phyloP scores from a whole-genome alignment of 768 basidiomycete species.

The Hebeloma cylindrosporum region DNA sequence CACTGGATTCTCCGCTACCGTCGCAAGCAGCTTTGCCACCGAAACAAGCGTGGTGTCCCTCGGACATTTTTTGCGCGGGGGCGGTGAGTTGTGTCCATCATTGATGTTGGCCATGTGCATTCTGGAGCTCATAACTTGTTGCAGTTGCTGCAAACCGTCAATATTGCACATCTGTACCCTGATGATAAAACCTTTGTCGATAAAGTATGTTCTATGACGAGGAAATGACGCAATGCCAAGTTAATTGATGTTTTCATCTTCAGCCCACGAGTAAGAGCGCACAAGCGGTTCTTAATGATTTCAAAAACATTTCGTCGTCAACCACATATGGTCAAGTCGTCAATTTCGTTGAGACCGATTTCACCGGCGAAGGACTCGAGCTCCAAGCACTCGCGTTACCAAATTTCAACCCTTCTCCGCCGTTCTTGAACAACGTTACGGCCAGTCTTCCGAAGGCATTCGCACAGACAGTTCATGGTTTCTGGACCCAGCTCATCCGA shows the following conservation, averaged over 20 bases:
- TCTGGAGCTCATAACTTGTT: conserved; percentile 11
- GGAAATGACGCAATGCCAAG: neutral
- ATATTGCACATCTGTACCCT: conserved; percentile 68
- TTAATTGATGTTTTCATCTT: conserved; percentile 1
- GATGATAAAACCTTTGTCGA: conserved; percentile 92
- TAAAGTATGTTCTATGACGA: conserved; percentile 37
- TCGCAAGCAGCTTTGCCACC: conserved; percentile 67
- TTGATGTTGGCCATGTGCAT: conserved; percentile 9
- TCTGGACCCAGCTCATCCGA: conserved; percentile 80
- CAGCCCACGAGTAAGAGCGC: conserved; percentile 73
- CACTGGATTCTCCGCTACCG: conserved; percentile 54
- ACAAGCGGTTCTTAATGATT: conserved; percentile 70
- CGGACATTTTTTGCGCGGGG: conserved; percentile 80
- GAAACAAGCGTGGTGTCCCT: conserved; percentile 71
- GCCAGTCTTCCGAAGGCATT: conserved; percentile 72
- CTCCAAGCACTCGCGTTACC: conserved; percentile 61
- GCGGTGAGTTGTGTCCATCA: conserved; percentile 43
- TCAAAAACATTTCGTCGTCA: conserved; percentile 46
- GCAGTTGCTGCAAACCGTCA: conserved; percentile 83
- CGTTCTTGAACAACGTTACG: conserved; percentile 68
- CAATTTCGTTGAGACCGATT: conserved; percentile 71
- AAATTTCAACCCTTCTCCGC: conserved; percentile 61
- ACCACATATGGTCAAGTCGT: conserved; percentile 66
- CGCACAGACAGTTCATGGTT: conserved; percentile 76
- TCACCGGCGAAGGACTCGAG: conserved; percentile 84